Conservation (phyloP, 73 alveolate genomes). For the Paramecium sonneborni region DNA sequence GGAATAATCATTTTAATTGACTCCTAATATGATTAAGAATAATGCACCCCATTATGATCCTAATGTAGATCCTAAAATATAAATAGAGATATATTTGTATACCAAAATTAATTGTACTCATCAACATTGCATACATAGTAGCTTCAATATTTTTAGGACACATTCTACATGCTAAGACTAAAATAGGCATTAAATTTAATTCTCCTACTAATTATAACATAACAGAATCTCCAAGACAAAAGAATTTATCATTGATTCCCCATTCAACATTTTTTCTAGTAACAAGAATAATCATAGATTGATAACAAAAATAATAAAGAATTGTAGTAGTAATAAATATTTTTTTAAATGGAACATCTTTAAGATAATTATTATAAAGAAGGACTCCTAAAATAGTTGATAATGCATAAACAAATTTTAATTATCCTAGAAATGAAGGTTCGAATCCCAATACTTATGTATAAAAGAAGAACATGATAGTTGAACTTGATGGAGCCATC, state of each 20-base stretch:
- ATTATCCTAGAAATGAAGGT: conserved; percentile 64
- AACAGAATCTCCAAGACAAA: conserved; percentile 62
- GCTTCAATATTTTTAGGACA: conserved; percentile 90
- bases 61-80: background rate
- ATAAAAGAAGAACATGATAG: conserved; percentile 64
- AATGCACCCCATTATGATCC: conserved; percentile 79
- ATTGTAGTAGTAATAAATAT: conserved; percentile 53
- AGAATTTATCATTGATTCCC: conserved; percentile 71
- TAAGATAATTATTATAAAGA: conserved; percentile 54
- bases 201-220: conserved; percentile 70
- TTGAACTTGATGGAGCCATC: conserved; percentile 68
- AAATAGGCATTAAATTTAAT: conserved; percentile 82
- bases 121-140: conserved; percentile 82
- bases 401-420: conserved; percentile 59
- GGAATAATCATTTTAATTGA: conserved; percentile 74
- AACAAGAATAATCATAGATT: conserved; percentile 70
- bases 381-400: conserved; percentile 59
- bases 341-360: conserved; percentile 61
- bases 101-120: conserved; percentile 84
- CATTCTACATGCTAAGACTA: conserved; percentile 84
- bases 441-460: conserved; percentile 55
- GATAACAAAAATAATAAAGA: conserved; percentile 49
- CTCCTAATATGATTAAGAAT: conserved; percentile 70
- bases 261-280: conserved; percentile 61
- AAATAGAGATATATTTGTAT: background rate